phyloP scores from a whole-genome alignment of 148 eudicot genomes.

The Spergularia marina region DNA sequence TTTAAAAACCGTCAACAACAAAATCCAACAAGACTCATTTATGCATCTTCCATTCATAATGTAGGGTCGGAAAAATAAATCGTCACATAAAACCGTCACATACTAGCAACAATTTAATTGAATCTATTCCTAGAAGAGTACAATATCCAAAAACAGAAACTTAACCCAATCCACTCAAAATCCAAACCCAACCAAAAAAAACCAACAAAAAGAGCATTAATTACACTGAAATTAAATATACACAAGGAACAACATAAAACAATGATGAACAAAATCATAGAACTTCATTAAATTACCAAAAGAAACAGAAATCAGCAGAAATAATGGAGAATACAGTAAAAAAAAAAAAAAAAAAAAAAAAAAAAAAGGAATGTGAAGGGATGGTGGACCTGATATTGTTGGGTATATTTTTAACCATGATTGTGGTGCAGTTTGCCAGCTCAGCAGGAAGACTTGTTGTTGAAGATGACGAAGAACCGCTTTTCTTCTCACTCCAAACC shows the following conservation, averaged over 20 bases:
- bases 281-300: neutral
- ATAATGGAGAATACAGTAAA: neutral
- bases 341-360: neutral
- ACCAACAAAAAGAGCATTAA: neutral
- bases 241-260: neutral
- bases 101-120: no score
- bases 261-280: neutral
- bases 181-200: neutral
- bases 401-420: conserved; percentile 25
- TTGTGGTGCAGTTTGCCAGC: conserved; percentile 17
- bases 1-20: no score
- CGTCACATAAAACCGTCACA: no score
- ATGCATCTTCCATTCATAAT: no score
- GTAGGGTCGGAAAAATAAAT: no score
- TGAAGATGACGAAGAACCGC: neutral
- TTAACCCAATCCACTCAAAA: no score
- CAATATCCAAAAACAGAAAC: no score
- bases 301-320: no score
- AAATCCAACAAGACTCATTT: no score
- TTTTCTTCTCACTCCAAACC: no score
- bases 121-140: no score
- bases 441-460: neutral
- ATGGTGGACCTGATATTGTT: conserved; percentile 14
- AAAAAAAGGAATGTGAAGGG: neutral
- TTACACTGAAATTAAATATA: neutral